Conservation (phyloP, 495 filamentous ascomycete genomes). For the Trichoderma erinaceum region DNA sequence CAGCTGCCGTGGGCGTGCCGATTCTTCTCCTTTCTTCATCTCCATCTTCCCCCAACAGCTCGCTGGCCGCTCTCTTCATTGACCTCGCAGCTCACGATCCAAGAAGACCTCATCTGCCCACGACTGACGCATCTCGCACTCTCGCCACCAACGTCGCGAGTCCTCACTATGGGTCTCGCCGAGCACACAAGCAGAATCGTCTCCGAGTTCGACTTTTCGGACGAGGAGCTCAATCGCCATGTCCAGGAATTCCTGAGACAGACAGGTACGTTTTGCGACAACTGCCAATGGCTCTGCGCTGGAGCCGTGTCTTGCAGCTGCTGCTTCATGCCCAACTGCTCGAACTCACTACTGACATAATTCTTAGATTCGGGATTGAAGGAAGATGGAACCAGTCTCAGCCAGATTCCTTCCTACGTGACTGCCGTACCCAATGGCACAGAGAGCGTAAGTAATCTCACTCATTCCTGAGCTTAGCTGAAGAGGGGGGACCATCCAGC, state of each 20-base stretch:
- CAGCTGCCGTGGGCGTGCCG: constrained; percentile 6
- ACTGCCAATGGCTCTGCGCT: not conserved
- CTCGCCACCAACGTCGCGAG: constrained; percentile 38
- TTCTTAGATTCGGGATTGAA: constrained; percentile 66
- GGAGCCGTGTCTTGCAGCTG: not conserved
- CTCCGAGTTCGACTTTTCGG: constrained; percentile 77
- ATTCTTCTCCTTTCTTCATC: constrained; percentile 20
- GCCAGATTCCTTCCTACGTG: constrained; percentile 95
- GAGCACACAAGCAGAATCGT: constrained; percentile 73
- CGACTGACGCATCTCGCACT: constrained; percentile 43
- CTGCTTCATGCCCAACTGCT: not conserved
- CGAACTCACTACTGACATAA: constrained; percentile 4
- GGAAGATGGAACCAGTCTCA: constrained; percentile 72
- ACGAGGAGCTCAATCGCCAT: constrained; percentile 68
- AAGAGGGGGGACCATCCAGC: not conserved
- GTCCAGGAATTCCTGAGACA: constrained; percentile 80
- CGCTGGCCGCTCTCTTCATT: constrained; percentile 36
- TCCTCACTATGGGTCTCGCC: constrained; percentile 53
- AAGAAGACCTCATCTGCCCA: constrained; percentile 38
- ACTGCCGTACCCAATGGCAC: constrained; percentile 95
- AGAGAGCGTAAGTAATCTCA: constrained; percentile 62
- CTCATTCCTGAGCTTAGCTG: not conserved
- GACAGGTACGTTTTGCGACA: constrained; percentile 54
- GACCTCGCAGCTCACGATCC: constrained; percentile 27
- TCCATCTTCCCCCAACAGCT: constrained; percentile 23